Base-by-base conservation (phyloP, 306 rosid genomes). In the Acacia acuminata region DNA sequence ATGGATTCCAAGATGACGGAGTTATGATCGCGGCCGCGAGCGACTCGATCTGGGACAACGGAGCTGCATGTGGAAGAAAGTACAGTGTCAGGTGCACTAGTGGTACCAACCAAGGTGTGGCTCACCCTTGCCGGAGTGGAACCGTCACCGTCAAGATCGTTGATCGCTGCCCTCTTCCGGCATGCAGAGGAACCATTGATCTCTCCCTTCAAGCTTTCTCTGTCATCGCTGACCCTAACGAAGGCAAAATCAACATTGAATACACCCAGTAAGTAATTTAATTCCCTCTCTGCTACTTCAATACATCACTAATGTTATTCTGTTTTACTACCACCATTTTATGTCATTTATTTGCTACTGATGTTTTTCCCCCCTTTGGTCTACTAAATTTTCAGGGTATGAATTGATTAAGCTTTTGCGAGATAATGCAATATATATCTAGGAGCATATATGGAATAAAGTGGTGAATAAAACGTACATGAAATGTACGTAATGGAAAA, bases 151-250 rank as follows among this genome's bases (percentile, higher is more conserved):
- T 85, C 34, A 85, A 81, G 88, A 66, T 85, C 19, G 88, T 85
- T 0, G 88, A 85, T 56, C 73, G 9, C 48, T 85, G 88, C 45
- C 81, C 84, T 67, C 60, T 84, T 16, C 87, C 85, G 0, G 84
- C 76, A 38, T 85, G 85, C 73, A 56, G 73, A 34, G 25, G 73
- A 44, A 81, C 82, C 66, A 3, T 85, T 44, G 88, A 85, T 73
- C 88, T 84, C 79, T 84, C 87, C 20, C 79, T 61, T 36, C 44
- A 80, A 65, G 84, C 87, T 45, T 84, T 80, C 79, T 70, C 82
- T 25, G 32, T 20, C 4, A 84, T 84, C 19, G 87, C 82, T 30
- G 65, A 80, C 71, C 25, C 20, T 79, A 10, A 51, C 22, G 84
- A 73, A 7, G 87, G 87, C 30, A 84, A 76, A 80, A 71, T 84